Conservation (phyloP, 1,284 basidiomycete genomes). For the Termitomyces sp. region DNA sequence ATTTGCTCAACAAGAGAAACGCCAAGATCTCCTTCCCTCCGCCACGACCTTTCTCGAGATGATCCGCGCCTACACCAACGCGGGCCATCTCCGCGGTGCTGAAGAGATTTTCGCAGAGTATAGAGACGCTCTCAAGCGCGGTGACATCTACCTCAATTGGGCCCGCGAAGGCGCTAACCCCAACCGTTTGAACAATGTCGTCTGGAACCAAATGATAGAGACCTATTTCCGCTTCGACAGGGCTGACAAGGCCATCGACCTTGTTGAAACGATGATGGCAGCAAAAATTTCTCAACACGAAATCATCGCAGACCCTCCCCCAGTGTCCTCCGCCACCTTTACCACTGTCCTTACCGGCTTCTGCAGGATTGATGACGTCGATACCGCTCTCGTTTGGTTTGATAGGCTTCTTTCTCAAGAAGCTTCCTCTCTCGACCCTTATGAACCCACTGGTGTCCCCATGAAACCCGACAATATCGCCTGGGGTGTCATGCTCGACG, state of each 20-base stretch:
- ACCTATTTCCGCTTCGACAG: slow-evolving; percentile 68
- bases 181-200: slow-evolving; percentile 35
- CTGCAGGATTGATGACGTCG: slow-evolving; percentile 53
- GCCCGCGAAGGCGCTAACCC: slow-evolving; percentile 15
- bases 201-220: slow-evolving; percentile 76
- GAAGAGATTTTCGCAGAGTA: slow-evolving; percentile 69
- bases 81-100: slow-evolving; percentile 54
- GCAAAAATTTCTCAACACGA: slow-evolving; percentile 21
- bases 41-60: slow-evolving; percentile 53
- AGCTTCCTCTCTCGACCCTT: slow-evolving; percentile 30
- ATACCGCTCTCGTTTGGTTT: slow-evolving; percentile 70
- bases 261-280: slow-evolving; percentile 75
- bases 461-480: slow-evolving; percentile 46
- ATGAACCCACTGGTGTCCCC: slow-evolving; percentile 37
- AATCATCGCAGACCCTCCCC: slow-evolving; percentile 40
- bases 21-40: slow-evolving; percentile 34
- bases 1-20: slow-evolving; percentile 62
- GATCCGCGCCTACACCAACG: slow-evolving; percentile 55
- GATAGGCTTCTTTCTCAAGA: slow-evolving; percentile 52
- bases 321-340: slow-evolving; percentile 60
- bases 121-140: slow-evolving; percentile 33
- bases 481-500: slow-evolving; percentile 52
- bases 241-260: slow-evolving; percentile 57
- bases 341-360: slow-evolving; percentile 67
- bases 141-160: slow-evolving; percentile 26